Conservation (phyloP, 1,284 basidiomycete species). For the Rhodofomes roseus region DNA sequence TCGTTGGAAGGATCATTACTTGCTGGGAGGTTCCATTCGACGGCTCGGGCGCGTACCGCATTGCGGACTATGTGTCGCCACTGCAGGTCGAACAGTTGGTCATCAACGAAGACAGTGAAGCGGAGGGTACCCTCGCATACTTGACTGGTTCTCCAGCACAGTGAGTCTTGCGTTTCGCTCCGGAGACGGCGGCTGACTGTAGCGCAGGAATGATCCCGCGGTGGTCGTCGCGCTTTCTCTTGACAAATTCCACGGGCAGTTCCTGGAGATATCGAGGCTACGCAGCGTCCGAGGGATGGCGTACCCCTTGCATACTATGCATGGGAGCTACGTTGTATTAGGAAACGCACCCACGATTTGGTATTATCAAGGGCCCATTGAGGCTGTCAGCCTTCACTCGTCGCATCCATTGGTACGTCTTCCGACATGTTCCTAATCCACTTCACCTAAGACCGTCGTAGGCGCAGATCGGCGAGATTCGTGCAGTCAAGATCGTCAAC, state of each 20-base stretch:
- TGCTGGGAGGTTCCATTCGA: slow-evolving; percentile 37
- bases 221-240: slow-evolving; percentile 16
- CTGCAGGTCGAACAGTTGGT: slow-evolving; percentile 25
- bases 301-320: slow-evolving; percentile 23
- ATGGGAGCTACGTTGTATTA: slow-evolving; percentile 22
- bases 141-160: slow-evolving; percentile 14
- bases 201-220: neutral
- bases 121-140: slow-evolving; percentile 25
- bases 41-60: slow-evolving; percentile 27
- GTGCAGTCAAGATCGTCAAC: slow-evolving; percentile 28
- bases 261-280: slow-evolving; percentile 16
- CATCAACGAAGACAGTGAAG: slow-evolving; percentile 30
- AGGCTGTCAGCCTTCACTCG: slow-evolving; percentile 12
- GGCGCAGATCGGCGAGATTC: slow-evolving; percentile 16
- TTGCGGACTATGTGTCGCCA: slow-evolving; percentile 26
- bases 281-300: slow-evolving; percentile 15
- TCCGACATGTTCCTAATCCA: neutral
- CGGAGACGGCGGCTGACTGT: neutral
- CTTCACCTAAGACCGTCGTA: neutral
- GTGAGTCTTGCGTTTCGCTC: slow-evolving; percentile 10
- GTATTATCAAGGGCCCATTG: slow-evolving; percentile 14
- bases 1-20: slow-evolving; percentile 21
- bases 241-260: slow-evolving; percentile 27
- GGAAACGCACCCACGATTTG: slow-evolving; percentile 24
- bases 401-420: neutral